A percentile compares a stretch with the other conserved stretches of the same genome.
These are phyloP conservation scores for Alternaria metachromatica DNA, from an alignment of 2,329 filamentous ascomycete genomes.

Conservation along the genomic window DNA sequence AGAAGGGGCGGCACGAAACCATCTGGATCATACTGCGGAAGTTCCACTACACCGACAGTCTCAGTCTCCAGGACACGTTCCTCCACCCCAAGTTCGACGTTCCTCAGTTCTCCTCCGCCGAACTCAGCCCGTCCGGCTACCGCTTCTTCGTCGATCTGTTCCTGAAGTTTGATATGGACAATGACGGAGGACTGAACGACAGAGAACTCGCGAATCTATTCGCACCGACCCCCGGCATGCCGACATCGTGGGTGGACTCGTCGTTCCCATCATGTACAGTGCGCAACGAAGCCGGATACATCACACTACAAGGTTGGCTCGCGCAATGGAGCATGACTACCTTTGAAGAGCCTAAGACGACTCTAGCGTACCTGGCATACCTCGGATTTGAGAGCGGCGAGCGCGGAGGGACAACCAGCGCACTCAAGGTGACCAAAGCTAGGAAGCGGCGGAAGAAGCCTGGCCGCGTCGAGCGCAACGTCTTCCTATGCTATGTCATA, in stretches of 20 bases:
- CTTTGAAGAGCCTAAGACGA: constrained; percentile 93
- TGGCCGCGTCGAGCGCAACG: constrained; percentile 88
- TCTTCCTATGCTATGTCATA: constrained; percentile 91
- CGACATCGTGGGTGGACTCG: constrained; percentile 83
- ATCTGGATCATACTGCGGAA: constrained; percentile 97
- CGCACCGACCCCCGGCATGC: constrained; percentile 88
- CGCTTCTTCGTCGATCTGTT: constrained; percentile 98
- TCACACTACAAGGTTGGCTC: constrained; percentile 96
- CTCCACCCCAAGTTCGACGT: constrained; percentile 94
- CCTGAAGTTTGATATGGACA: constrained; percentile 94
- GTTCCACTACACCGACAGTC: constrained; percentile 94
- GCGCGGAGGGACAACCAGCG: constrained; percentile 76
- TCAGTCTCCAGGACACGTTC: constrained; percentile 89
- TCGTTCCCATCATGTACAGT: constrained; percentile 94
- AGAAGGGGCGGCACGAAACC: constrained; percentile 96
- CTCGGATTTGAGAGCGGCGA: constrained; percentile 88
- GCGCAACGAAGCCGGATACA: constrained; percentile 91
- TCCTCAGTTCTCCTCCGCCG: constrained; percentile 87
- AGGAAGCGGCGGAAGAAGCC: constrained; percentile 83
- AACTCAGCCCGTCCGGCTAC: constrained; percentile 92
- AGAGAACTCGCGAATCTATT: constrained; percentile 85
- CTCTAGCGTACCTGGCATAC: constrained; percentile 93
- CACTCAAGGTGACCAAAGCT: constrained; percentile 90
- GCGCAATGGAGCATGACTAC: constrained; percentile 99
- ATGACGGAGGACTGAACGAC: constrained; percentile 91